Evolutionary conservation across 805 yeast species (phyloP), one percentile per base, ranked within the genome.

Genomic region (Ogataea chonburiensis): DNA sequence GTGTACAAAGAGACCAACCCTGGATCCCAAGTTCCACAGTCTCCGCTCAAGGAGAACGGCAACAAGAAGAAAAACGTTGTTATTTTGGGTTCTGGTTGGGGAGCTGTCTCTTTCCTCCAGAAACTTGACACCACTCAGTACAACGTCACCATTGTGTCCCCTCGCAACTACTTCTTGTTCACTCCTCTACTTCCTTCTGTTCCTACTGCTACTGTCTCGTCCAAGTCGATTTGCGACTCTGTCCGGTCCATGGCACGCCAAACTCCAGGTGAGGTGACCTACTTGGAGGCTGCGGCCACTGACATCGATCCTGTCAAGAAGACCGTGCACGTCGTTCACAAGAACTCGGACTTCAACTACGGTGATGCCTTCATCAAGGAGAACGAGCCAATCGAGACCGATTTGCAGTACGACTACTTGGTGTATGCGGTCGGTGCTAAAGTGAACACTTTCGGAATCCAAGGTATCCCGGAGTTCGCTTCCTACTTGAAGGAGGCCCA

Each of bases 151-250:
- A 79, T 89, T 38, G 82, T 89, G 29, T 86, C 95, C 26, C 96
- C 97, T 42, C 78, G 96, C 67, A 88, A 88, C 73, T 89, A 86
- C 73, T 87, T 88, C 67, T 70, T 89, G 55, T 89, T 89, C 74
- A 89, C 97, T 37, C 96, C 97, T n/a, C 69, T 89, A 60, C 72
- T 89, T 52, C 96, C 97, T 27, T 84, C 95, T 17, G 84, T 89
- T 49, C 94, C 96, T 36, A 89, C 95, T 22, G 95, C 96, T 43
- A 84, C 95, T 36, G 79, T 87, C 40, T 96, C 87, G 55, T 64
- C 77, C 51, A 85, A 93, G 63, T 88, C 96, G 17, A 88, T 88
- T 60, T 82, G 86, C 64, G 97, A 89, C 63, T 96, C 96, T 25
- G 86, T 89, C 33, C 77, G 95, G 62, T 68, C 82, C 37, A 82